Evolutionary conservation across 345 rosid genomes (phyloP).

Genomic region (Pseudoturritis turrita): DNA sequence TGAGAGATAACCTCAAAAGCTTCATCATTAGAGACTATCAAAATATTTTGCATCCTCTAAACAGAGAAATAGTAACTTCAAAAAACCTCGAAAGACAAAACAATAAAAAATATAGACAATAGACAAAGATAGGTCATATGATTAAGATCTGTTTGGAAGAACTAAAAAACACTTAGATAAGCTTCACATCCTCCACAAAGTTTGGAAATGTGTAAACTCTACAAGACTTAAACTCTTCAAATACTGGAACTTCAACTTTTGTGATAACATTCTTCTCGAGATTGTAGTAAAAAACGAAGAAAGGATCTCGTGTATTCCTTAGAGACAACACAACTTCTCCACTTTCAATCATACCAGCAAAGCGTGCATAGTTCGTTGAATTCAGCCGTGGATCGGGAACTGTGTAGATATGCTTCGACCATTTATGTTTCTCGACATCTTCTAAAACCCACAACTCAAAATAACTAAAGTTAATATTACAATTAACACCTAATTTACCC

Average conservation of each 20-base stretch:
- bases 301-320: neutral
- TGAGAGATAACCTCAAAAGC: no score
- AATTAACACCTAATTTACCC: no score
- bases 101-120: neutral
- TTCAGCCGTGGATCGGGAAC: neutral
- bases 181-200: neutral
- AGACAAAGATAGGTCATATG: neutral
- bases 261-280: neutral
- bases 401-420: neutral
- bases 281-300: neutral
- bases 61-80: no score
- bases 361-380: neutral
- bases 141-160: neutral
- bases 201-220: neutral
- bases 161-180: constrained; percentile 8
- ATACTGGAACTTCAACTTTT: neutral
- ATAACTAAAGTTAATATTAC: no score
- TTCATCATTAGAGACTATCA: no score
- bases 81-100: neutral
- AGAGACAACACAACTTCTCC: neutral
- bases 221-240: neutral
- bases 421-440: neutral
- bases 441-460: no score
- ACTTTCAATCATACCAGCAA: neutral
- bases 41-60: no score